phyloP scores from a whole-genome alignment of 192 early-diverging fungal genomes.

The Irineochytrium annulatum region DNA sequence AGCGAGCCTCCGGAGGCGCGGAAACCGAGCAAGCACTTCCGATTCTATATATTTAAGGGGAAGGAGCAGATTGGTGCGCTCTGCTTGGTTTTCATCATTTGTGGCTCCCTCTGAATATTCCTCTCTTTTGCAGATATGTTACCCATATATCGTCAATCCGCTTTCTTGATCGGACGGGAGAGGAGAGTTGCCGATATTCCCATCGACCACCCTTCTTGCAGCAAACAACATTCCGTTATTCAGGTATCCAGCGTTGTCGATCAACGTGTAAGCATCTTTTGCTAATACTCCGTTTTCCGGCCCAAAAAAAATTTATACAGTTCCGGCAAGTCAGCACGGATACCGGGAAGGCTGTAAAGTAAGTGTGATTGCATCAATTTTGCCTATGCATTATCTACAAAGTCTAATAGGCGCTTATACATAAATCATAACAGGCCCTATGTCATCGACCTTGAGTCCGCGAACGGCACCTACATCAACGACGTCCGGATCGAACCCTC shows the following conservation, averaged over 20 bases:
- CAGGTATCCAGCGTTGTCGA: conserved; percentile 73
- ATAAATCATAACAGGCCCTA: conserved; percentile 63
- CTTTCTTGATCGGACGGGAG: conserved; percentile 66
- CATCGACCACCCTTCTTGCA: conserved; percentile 91
- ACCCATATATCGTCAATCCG: conserved; percentile 80
- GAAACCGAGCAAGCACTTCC: conserved; percentile 68
- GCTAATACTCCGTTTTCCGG: too few species aligned
- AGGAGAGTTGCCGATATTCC: conserved; percentile 81
- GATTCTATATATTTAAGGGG: conserved; percentile 93
- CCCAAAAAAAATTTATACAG: too few species aligned
- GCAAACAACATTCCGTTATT: conserved; percentile 89
- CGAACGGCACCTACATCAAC: conserved; percentile 91
- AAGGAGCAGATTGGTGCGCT: conserved; percentile 76
- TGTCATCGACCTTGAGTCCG: conserved; percentile 87
- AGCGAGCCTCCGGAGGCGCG: conserved; percentile 85
- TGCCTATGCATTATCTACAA: too few species aligned
- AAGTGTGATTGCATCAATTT: conserved; percentile 33
- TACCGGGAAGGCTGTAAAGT: conserved; percentile 47
- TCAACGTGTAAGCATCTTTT: too few species aligned
- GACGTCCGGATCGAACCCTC: conserved; percentile 64
- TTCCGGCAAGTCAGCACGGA: background rate
- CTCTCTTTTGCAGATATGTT: conserved; percentile 62
- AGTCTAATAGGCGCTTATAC: too few species aligned
- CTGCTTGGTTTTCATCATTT: too few species aligned
- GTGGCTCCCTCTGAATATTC: background rate